Conservation (phyloP, 1,284 basidiomycete genomes). For the Erythrobasidium hasegawianum region DNA sequence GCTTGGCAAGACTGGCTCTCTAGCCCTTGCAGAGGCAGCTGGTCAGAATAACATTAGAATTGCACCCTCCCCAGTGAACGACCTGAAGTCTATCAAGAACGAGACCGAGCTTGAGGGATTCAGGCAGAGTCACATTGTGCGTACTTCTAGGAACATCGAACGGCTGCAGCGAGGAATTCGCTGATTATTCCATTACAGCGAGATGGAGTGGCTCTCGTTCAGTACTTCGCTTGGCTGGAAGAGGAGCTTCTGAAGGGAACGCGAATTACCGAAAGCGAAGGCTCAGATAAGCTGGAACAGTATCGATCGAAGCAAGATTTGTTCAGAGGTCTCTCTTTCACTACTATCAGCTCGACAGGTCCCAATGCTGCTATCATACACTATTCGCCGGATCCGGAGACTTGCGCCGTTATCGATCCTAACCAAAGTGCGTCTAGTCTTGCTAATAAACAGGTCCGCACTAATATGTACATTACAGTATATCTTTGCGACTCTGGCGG, state of each 20-base stretch:
- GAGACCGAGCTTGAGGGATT: conserved; percentile 82
- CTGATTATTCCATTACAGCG: conserved; percentile 5
- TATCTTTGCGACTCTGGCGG: conserved; percentile 92
- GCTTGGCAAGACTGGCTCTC: conserved; percentile 66
- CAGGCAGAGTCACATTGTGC: conserved; percentile 69
- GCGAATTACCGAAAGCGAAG: conserved; percentile 75
- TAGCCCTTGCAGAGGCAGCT: conserved; percentile 72
- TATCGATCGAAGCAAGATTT: conserved; percentile 74
- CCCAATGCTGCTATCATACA: conserved; percentile 78
- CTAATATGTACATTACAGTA: conserved; percentile 47
- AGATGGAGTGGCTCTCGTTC: conserved; percentile 49
- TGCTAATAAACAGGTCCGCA: not conserved
- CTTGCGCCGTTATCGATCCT: conserved; percentile 69
- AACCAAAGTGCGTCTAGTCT: conserved; percentile 56
- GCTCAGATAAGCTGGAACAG: conserved; percentile 69
- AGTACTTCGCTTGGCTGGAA: conserved; percentile 94
- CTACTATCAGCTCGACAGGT: conserved; percentile 80
- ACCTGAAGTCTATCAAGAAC: conserved; percentile 88
- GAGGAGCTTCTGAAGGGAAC: conserved; percentile 62
- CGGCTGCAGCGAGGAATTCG: not conserved
- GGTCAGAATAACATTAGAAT: conserved; percentile 64
- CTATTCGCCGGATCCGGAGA: conserved; percentile 73
- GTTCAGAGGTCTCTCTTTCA: conserved; percentile 85
- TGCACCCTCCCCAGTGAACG: conserved; percentile 68
- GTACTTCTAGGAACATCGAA: not conserved